Evolutionary conservation across 306 rosid genomes (phyloP), one percentile per base, ranked within the genome.

Genomic region (Quercus aquifolioides): DNA sequence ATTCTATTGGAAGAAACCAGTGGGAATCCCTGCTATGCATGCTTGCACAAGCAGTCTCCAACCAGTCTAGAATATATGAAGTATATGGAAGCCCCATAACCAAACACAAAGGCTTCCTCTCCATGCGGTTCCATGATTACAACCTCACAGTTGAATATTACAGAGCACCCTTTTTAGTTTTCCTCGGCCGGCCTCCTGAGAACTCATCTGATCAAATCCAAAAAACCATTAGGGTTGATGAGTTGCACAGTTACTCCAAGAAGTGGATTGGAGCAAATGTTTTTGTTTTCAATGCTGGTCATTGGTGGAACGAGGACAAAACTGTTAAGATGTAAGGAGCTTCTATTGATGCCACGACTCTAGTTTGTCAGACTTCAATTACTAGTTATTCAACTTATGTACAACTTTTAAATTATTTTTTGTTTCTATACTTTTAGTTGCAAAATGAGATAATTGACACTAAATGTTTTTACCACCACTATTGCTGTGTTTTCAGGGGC

Each of bases 11-110:
- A 0, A 90, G 99, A 83, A 96, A 96, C 84, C 98, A 96, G 49
- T 96, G 98, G 99, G 96, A 96, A 70, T 96, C 98, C 0, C 78
- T 91, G 58, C 81, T 91, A 3, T 96, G 98, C 92, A 88, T 96
- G 98, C 88, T 93, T 31, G 73, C 92, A 28, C 70, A 82, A 71
- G 97, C 82, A 63, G 89, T 88, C 38, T 74, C 97, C 3, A 93
- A 90, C 78, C 13, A 82, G 51, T 91, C 98, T 1, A 74, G 83
- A 20, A 96, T 96, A 79, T 83, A 88, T 74, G 98, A 96, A 87
- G 97, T 87, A 13, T 64, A 88, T 62, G 96, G 96, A 28, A 90
- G 23, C 49, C 92, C 99, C 74, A 89, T 96, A 71, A 90, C 83
- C 84, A 96, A 93, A 70, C 97, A 96, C 88, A 93, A 85, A 65